Conservation (phyloP, 2,329 filamentous ascomycete species). For the Arthroderma sp. region DNA sequence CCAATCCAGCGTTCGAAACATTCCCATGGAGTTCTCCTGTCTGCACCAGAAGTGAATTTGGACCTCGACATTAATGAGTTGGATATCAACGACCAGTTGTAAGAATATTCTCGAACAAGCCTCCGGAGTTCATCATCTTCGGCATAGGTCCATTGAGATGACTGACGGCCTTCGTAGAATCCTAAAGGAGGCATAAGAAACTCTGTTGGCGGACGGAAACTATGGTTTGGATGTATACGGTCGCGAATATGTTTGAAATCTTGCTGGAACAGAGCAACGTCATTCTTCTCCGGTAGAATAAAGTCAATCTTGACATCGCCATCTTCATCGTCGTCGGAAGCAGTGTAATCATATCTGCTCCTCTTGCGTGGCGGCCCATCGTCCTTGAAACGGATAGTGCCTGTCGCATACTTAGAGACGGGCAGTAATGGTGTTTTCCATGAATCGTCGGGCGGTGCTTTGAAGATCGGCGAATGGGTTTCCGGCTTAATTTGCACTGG, state of each 20-base stretch:
- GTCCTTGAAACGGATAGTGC: conserved; percentile 58
- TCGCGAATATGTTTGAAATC: conserved; percentile 85
- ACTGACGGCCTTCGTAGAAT: conserved; percentile 76
- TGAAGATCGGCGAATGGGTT: conserved; percentile 43
- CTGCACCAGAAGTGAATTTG: conserved; percentile 67
- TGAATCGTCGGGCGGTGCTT: conserved; percentile 52
- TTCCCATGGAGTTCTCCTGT: conserved; percentile 91
- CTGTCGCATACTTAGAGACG: conserved; percentile 74
- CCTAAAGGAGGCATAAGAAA: conserved; percentile 76
- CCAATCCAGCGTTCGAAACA: conserved; percentile 96
- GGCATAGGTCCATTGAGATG: conserved; percentile 80
- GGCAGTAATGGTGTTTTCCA: conserved; percentile 70
- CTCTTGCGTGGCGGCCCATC: conserved; percentile 57
- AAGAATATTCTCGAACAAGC: conserved; percentile 81
- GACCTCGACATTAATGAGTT: conserved; percentile 63
- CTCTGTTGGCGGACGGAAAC: conserved; percentile 86
- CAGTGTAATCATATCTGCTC: conserved; percentile 64
- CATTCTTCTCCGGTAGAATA: conserved; percentile 54
- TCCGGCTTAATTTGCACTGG: conserved; percentile 43
- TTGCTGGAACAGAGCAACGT: conserved; percentile 77
- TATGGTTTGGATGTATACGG: conserved; percentile 76
- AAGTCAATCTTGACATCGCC: conserved; percentile 44
- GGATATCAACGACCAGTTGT: conserved; percentile 95
- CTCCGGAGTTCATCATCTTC: conserved; percentile 83
- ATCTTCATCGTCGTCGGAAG: conserved; percentile 55